Percentiles rank a stretch among this genome's conserved stretches.
Conservation (phyloP, 1,284 basidiomycete species). For the Fomes fomentarius region DNA sequence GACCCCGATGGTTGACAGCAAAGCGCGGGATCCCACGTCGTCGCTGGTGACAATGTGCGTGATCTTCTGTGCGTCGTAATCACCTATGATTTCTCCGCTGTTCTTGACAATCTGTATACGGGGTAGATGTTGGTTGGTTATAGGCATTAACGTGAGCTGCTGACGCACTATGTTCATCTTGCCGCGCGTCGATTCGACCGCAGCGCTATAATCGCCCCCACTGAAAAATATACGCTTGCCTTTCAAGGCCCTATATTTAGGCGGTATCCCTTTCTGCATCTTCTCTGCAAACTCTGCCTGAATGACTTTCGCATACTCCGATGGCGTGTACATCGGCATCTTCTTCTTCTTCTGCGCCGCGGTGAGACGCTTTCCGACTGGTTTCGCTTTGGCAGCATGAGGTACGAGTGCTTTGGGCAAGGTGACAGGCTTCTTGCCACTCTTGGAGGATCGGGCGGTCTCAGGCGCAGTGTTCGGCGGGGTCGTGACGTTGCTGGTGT, state of each 20-base stretch:
- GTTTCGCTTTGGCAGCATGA: neutral
- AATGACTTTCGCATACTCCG: conserved; percentile 43
- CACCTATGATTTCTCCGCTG: conserved; percentile 58
- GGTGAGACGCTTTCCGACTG: neutral
- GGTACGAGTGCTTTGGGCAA: too few species aligned
- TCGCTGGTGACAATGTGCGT: conserved; percentile 69
- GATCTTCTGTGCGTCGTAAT: conserved; percentile 53
- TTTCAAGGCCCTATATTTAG: too few species aligned
- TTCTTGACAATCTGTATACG: conserved; percentile 60
- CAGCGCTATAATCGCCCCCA: conserved; percentile 57
- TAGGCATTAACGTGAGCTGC: neutral
- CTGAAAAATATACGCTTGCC: conserved; percentile 60
- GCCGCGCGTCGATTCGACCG: conserved; percentile 50
- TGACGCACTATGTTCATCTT: conserved; percentile 63
- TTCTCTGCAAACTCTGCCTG: conserved; percentile 29
- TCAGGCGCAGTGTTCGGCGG: conserved; percentile 29
- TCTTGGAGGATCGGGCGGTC: neutral
- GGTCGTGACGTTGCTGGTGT: conserved; percentile 26
- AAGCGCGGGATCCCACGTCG: conserved; percentile 33
- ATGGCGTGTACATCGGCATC: conserved; percentile 30
- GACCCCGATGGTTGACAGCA: conserved; percentile 45
- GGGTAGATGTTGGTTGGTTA: neutral
- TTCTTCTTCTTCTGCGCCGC: conserved; percentile 22
- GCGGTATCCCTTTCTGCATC: conserved; percentile 31
- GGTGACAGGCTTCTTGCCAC: neutral